Percentiles rank a stretch among this genome's conserved stretches.
These are phyloP conservation scores for Neltuma alba DNA, from an alignment of 306 rosid species.

Conservation along the genomic window DNA sequence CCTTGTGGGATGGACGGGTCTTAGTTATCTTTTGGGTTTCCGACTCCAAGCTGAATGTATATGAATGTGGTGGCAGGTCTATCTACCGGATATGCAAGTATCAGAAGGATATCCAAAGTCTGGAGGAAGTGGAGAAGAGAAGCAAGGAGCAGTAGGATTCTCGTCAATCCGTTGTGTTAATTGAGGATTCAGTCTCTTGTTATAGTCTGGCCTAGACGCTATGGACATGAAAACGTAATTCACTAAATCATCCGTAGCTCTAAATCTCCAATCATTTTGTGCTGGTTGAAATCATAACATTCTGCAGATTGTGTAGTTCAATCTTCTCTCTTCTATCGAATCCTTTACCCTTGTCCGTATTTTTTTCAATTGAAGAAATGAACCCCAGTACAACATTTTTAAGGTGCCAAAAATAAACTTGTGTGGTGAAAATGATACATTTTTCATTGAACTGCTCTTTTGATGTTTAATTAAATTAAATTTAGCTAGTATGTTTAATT, in stretches of 20 bases:
- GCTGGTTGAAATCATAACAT: slow-evolving; percentile 21
- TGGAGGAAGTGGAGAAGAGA: slow-evolving; percentile 95
- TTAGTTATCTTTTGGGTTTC: slow-evolving; percentile 8
- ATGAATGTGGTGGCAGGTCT: slow-evolving; percentile 61
- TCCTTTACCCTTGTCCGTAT: neutral
- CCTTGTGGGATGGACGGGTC: slow-evolving; percentile 18
- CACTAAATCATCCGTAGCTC: slow-evolving; percentile 24
- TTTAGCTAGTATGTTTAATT: neutral
- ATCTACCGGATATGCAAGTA: slow-evolving; percentile 72
- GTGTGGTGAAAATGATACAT: neutral
- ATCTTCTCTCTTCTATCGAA: neutral
- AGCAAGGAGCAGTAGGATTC: slow-evolving; percentile 62
- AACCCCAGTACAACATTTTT: neutral
- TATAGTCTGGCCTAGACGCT: slow-evolving; percentile 42
- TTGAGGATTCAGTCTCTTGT: neutral
- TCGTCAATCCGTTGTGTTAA: slow-evolving; percentile 11
- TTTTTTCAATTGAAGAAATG: neutral
- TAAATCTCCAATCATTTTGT: slow-evolving; percentile 21
- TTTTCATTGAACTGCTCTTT: neutral
- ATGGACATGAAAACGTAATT: slow-evolving; percentile 14
- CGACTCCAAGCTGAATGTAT: slow-evolving; percentile 11
- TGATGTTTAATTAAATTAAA: neutral
- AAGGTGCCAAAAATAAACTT: neutral
- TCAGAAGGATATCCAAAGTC: slow-evolving; percentile 68
- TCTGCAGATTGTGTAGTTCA: neutral